phyloP scores from a whole-genome alignment of 2,329 filamentous ascomycete genomes.

The Ophiocordyceps robertsii region DNA sequence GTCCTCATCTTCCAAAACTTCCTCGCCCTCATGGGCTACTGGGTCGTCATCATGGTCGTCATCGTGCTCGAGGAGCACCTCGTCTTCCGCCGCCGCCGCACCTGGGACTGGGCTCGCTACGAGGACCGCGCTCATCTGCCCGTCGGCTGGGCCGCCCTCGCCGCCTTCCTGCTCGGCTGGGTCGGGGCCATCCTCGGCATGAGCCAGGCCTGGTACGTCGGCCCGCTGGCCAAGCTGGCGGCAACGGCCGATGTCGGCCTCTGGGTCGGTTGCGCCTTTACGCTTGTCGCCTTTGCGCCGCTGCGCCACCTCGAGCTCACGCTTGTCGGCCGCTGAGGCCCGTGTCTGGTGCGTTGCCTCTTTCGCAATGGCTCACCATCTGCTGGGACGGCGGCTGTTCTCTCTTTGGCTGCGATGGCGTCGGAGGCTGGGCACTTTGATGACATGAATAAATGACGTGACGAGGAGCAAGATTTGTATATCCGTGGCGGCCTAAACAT shows the following conservation, averaged over 20 bases:
- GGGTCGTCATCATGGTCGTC: constrained; percentile 36
- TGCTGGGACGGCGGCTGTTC: background rate
- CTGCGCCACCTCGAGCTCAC: constrained; percentile 15
- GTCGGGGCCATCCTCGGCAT: constrained; percentile 42
- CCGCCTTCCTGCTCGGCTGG: constrained; percentile 29
- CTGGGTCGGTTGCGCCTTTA: constrained; percentile 51
- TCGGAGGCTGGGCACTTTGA: background rate
- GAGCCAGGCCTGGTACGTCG: constrained; percentile 44
- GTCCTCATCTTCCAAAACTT: constrained; percentile 41
- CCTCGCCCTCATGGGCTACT: constrained; percentile 39
- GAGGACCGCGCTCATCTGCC: constrained; percentile 30
- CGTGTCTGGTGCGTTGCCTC: no score
- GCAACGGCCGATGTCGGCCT: constrained; percentile 33
- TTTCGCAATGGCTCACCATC: no score
- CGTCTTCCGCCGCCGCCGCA: constrained; percentile 22
- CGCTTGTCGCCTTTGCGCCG: constrained; percentile 27
- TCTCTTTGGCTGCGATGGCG: background rate
- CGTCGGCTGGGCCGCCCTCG: constrained; percentile 28
- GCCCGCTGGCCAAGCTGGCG: constrained; percentile 42
- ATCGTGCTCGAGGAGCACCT: constrained; percentile 32
- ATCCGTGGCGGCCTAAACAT: no score
- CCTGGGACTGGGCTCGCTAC: constrained; percentile 30
- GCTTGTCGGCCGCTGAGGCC: constrained; percentile 10
- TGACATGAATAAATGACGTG: background rate
- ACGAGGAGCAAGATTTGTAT: no score